These are phyloP conservation scores for Salpingoeca rosetta DNA, from an alignment of 78 protist species.

Conservation along the genomic window DNA sequence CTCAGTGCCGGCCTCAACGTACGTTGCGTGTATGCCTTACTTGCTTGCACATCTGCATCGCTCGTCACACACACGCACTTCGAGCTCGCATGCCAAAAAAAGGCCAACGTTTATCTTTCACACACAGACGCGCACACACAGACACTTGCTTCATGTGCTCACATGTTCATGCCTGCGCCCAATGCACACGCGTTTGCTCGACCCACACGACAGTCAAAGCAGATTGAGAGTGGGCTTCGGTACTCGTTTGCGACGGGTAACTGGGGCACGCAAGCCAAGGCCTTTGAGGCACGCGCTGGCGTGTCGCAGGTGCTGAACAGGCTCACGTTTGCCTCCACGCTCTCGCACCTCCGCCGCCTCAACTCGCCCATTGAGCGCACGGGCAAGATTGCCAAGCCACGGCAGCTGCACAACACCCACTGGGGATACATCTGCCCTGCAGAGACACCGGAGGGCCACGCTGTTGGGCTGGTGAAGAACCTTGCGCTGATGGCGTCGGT, in stretches of 20 bases:
- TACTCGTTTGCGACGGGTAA: slow-evolving; percentile 98
- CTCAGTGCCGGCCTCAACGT: slow-evolving; percentile 44
- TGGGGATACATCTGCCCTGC: slow-evolving; percentile 99
- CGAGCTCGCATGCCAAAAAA: too few relatives aligned
- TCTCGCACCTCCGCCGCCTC: slow-evolving; percentile 93
- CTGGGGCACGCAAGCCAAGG: slow-evolving; percentile 68
- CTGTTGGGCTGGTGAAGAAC: slow-evolving; percentile 97
- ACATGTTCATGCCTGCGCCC: too few relatives aligned
- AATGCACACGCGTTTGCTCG: too few relatives aligned
- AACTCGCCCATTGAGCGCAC: slow-evolving; percentile 90
- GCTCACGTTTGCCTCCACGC: slow-evolving; percentile 87
- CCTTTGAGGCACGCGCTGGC: slow-evolving; percentile 57
- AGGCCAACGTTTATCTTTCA: too few relatives aligned
- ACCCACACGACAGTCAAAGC: too few relatives aligned
- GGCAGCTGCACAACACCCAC: slow-evolving; percentile 97
- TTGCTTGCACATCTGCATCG: too few relatives aligned
- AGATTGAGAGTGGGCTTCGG: too few relatives aligned
- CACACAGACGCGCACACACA: too few relatives aligned
- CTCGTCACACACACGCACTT: too few relatives aligned
- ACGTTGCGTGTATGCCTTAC: too few relatives aligned
- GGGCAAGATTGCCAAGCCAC: slow-evolving; percentile 88
- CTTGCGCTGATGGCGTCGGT: slow-evolving; percentile 90
- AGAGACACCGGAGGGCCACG: slow-evolving; percentile 96
- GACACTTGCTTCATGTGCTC: too few relatives aligned
- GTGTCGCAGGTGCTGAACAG: slow-evolving; percentile 95